Evolutionary conservation across 495 filamentous ascomycete genomes (phyloP).

Genomic region (Daldinia caldariorum): DNA sequence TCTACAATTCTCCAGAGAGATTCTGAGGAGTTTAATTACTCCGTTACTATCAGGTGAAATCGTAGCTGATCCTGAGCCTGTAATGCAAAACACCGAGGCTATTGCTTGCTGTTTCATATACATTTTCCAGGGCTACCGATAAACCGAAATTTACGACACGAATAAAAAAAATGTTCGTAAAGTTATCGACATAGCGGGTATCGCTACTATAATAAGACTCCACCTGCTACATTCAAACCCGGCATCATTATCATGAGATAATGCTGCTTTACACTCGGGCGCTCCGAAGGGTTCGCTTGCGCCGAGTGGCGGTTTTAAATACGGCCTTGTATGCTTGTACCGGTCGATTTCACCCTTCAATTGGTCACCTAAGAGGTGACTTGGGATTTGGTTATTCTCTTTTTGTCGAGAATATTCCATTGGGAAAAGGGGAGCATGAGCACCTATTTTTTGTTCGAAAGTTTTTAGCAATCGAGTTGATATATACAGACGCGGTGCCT

Average conservation of each 20-base stretch:
- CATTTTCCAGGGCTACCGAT: constrained; percentile 15
- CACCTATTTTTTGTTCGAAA: constrained; percentile 28
- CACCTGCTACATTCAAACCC: not conserved
- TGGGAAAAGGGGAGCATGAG: constrained; percentile 33
- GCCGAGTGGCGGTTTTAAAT: constrained; percentile 6
- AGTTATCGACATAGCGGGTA: constrained; percentile 14
- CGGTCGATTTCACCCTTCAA: constrained; percentile 20
- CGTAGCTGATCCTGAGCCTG: constrained; percentile 12
- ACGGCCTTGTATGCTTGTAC: constrained; percentile 17
- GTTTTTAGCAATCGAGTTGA: constrained; percentile 42
- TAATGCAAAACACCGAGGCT: constrained; percentile 27
- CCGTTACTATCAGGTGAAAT: constrained; percentile 18
- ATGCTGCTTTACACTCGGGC: not conserved
- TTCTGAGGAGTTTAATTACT: constrained; percentile 13
- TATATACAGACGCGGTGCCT: constrained; percentile 30
- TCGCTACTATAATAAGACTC: constrained; percentile 7
- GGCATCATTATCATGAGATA: not conserved
- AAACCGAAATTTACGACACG: constrained; percentile 11
- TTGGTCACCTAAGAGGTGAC: constrained; percentile 9
- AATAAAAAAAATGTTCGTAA: constrained; percentile 12
- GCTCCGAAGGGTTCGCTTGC: constrained; percentile 14
- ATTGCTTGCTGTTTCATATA: constrained; percentile 26
- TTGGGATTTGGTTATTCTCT: constrained; percentile 18
- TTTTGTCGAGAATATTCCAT: constrained; percentile 26
- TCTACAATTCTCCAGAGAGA: constrained; percentile 3